phyloP scores from a whole-genome alignment of 495 filamentous ascomycete genomes.

The Schizothecium vesticola region DNA sequence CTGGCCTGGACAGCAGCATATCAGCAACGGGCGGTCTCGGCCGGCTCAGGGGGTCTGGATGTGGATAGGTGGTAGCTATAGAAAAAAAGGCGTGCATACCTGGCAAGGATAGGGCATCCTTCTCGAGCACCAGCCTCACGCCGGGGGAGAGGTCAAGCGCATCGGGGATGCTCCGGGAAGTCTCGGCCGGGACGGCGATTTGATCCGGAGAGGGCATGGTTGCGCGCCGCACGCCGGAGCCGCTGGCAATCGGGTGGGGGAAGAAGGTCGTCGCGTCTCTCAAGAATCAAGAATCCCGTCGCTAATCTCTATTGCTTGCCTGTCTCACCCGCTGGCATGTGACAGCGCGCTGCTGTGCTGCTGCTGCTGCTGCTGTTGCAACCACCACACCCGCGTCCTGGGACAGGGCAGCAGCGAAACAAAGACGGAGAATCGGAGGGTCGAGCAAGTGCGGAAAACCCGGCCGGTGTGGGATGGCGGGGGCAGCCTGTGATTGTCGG shows the following conservation, averaged over 20 bases:
- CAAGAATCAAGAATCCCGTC: not conserved
- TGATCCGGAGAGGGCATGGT: conserved; percentile 2
- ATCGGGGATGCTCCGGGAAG: not conserved
- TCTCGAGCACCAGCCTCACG: conserved; percentile 21
- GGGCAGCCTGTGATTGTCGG: not conserved
- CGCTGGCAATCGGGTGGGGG: not conserved
- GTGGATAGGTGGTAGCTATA: not conserved
- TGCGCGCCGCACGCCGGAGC: not conserved
- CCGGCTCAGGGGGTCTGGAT: not conserved
- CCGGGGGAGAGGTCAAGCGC: conserved; percentile 24
- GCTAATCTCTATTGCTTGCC: not conserved
- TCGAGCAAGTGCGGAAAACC: not conserved
- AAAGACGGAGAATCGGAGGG: not conserved
- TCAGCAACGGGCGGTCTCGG: not conserved
- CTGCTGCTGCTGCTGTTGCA: not conserved
- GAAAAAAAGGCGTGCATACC: conserved; percentile 9
- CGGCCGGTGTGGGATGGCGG: not conserved
- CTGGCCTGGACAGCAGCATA: conserved; percentile 13
- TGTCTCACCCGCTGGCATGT: conserved; percentile 2
- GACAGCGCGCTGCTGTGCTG: not conserved
- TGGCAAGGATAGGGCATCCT: conserved; percentile 18
- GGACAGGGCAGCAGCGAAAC: not conserved
- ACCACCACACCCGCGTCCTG: not conserved
- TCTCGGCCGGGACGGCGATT: not conserved
- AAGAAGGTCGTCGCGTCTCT: not conserved